A percentile compares a stretch with the other conserved stretches of the same genome.
Conservation (phyloP, 2,329 filamentous ascomycete genomes). For the Fusarium dimerum region DNA sequence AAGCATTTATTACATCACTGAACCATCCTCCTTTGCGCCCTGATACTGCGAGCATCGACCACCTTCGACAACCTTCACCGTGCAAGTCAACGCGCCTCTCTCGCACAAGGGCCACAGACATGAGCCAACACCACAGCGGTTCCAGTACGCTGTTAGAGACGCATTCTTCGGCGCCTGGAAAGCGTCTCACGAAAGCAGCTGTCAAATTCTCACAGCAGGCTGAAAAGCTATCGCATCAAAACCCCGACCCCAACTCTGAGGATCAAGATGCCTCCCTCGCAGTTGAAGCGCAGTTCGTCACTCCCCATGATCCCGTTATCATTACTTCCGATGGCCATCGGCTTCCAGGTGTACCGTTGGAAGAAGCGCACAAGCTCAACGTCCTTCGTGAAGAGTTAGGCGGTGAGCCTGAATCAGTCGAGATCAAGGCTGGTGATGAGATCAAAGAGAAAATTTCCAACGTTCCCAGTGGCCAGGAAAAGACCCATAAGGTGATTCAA, state of each 20-base stretch:
- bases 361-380: constrained; percentile 73
- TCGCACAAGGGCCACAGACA: constrained; percentile 1
- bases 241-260: constrained; percentile 32
- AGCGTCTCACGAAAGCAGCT: constrained; percentile 42
- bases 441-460: constrained; percentile 29
- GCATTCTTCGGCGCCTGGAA: constrained; percentile 18
- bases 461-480: constrained; percentile 33
- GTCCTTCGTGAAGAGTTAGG: constrained; percentile 53
- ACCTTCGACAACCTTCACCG: too few relatives aligned
- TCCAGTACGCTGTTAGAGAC: constrained; percentile 7
- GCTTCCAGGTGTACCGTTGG: constrained; percentile 67
- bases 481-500: constrained; percentile 25
- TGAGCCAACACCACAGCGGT: constrained; percentile 13
- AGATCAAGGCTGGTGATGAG: constrained; percentile 28
- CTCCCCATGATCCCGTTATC: constrained; percentile 71
- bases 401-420: constrained; percentile 27
- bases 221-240: constrained; percentile 52
- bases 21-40: too few relatives aligned
- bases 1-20: background rate
- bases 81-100: too few relatives aligned
- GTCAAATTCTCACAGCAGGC: constrained; percentile 64
- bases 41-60: too few relatives aligned
- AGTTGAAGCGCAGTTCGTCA: constrained; percentile 64
- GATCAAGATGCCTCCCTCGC: constrained; percentile 46
- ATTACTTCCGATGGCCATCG: constrained; percentile 66